Base-by-base conservation (phyloP, 169 alveolate genomes). In the Babesia divergens region DNA sequence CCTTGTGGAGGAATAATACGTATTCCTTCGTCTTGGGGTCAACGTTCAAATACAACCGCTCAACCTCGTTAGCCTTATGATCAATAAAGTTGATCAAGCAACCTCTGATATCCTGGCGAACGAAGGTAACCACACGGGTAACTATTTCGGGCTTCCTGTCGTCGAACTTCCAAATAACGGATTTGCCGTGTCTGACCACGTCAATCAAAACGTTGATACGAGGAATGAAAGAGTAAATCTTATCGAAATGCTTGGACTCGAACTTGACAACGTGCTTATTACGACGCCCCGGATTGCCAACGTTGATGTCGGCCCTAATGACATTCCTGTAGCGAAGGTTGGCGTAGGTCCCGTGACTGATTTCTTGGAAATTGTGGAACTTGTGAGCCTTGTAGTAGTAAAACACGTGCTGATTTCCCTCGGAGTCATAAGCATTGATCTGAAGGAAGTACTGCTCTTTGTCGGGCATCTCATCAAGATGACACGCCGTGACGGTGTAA, bases 1-100 rank as follows among this genome's bases (percentile, higher is more conserved):
- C 72, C 59, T 62, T 62, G 72, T 62, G 72, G 18, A 62, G 0
- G 59, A 62, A 62, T 16, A 40, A 29, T 3, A 31, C 59, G 59
- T 62, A 62, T 44, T 62, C 72, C 34, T 62, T 46, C 28, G 72
- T 62, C 43, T 47, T 42, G 50, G 72, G 72, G 72, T 62, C 47
- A 20, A 59, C 29, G 49, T 62, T 62, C 51, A 62, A 46, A 49
- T 62, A 62, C 32, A 62, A 46, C 49, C 72, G 43, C 43, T 62
- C 60, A 3, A 29, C 49, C 11, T 62, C 60, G 51, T 34, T 46
- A 32, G 62, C 56, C 31, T 46, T 14, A 51, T 26, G 47, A 49
- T 62, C 72, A 28, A 62, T 29, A 47, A 62, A 42, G n/a, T 43
- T 43, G 37, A 62, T 16, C 62, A 47, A 46, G 47, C 28, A 43